Conservation (phyloP, 176 grass and related monocot genomes). For the Ananas comosus region DNA sequence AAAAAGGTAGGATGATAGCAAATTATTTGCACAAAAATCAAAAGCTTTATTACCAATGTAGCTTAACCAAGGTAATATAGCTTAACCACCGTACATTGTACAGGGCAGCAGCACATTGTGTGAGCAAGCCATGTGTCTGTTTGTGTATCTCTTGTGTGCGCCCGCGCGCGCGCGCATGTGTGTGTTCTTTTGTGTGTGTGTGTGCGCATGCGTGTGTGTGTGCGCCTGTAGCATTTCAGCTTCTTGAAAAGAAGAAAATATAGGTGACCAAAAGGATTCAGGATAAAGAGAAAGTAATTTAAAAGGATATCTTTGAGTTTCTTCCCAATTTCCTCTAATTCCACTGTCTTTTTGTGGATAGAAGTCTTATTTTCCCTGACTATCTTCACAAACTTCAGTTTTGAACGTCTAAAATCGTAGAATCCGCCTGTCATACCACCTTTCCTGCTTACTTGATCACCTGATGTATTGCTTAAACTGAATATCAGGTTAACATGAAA, state of each 20-base stretch:
- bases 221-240: too few species aligned
- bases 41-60: too few species aligned
- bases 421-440: conserved; percentile 99
- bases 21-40: too few species aligned
- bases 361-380: conserved; percentile 60
- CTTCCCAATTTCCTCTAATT: conserved; percentile 60
- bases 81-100: too few species aligned
- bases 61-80: too few species aligned
- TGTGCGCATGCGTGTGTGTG: too few species aligned
- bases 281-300: neutral
- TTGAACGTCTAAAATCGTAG: conserved; percentile 93
- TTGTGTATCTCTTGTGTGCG: too few species aligned
- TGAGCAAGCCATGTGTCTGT: too few species aligned
- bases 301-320: conserved; percentile 89
- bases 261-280: neutral
- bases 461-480: conserved; percentile 34
- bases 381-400: conserved; percentile 84
- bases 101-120: too few species aligned
- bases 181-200: too few species aligned
- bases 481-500: conserved; percentile 23
- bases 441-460: conserved; percentile 92
- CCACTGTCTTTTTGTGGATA: conserved; percentile 54
- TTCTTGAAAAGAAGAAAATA: neutral
- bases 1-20: too few species aligned
- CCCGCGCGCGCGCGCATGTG: too few species aligned